Percentiles rank a stretch among this genome's conserved stretches.
Conservation (phyloP, 2,329 filamentous ascomycete genomes). For the Aspergillus glaucus region DNA sequence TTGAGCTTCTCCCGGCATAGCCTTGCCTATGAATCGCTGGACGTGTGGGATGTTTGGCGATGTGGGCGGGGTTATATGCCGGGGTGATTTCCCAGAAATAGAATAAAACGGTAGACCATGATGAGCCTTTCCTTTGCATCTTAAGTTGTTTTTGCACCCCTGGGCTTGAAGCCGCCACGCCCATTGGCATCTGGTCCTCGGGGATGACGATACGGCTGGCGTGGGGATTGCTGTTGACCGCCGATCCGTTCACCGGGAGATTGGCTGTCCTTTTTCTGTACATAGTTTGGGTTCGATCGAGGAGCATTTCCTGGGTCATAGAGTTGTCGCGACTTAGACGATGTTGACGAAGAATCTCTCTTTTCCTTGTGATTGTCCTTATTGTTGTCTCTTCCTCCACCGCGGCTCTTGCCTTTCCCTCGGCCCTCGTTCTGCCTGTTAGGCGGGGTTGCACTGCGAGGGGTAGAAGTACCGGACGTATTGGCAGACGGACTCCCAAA, state of each 20-base stretch:
- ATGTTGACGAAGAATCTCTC: conserved; percentile 35
- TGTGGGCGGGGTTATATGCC: not conserved
- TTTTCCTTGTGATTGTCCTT: conserved; percentile 24
- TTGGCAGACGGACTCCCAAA: conserved; percentile 57
- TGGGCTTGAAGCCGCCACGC: conserved; percentile 66
- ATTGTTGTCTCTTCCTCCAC: conserved; percentile 38
- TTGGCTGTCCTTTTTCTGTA: conserved; percentile 39
- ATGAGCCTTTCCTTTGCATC: not conserved
- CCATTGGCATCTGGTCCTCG: conserved; percentile 72
- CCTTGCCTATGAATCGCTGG: not conserved
- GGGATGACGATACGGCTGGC: conserved; percentile 66
- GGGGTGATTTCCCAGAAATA: not conserved
- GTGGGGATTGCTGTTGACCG: conserved; percentile 16
- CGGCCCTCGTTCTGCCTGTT: conserved; percentile 27
- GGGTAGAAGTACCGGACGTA: conserved; percentile 54
- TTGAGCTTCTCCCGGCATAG: conserved; percentile 17
- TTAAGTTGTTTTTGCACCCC: conserved; percentile 48
- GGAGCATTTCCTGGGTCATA: conserved; percentile 70
- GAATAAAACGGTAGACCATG: not conserved
- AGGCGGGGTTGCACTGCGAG: conserved; percentile 58
- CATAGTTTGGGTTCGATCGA: conserved; percentile 52
- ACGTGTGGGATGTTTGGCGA: not conserved
- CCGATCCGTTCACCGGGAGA: conserved; percentile 33
- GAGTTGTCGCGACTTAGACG: conserved; percentile 50
- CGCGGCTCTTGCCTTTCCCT: conserved; percentile 45